Conservation (phyloP, 1,284 basidiomycete genomes). For the Cutaneotrichosporon sp. region DNA sequence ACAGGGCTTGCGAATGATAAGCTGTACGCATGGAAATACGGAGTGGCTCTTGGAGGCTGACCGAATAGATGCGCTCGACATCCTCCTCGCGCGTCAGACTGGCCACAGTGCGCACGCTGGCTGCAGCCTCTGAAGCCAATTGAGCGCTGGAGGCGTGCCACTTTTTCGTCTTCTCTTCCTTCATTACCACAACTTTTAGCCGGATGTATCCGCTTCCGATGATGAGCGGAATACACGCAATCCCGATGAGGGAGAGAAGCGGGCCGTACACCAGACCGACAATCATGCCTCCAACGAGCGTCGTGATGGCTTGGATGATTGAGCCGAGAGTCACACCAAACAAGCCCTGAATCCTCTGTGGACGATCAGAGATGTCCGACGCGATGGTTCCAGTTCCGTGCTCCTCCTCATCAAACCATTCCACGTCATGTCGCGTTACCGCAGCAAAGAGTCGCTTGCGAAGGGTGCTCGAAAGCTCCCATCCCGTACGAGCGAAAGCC, state of each 20-base stretch:
- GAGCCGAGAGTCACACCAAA: constrained; percentile 81
- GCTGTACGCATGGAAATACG: constrained; percentile 59
- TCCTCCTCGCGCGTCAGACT: constrained; percentile 77
- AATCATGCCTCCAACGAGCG: constrained; percentile 68
- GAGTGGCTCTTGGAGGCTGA: constrained; percentile 68
- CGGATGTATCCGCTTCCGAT: constrained; percentile 85
- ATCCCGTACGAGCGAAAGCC: constrained; percentile 63
- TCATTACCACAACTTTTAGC: constrained; percentile 61
- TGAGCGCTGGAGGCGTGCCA: constrained; percentile 80
- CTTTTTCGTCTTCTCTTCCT: constrained; percentile 81
- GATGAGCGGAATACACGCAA: constrained; percentile 77
- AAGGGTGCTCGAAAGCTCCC: constrained; percentile 62
- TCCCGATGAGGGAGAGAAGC: constrained; percentile 33
- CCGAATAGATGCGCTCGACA: constrained; percentile 65
- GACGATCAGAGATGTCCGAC: constrained; percentile 73
- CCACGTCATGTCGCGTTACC: constrained; percentile 77
- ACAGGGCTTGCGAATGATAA: constrained; percentile 69
- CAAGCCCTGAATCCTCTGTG: constrained; percentile 85
- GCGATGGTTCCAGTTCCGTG: constrained; percentile 76
- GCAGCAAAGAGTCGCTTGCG: constrained; percentile 66
- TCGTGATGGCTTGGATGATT: constrained; percentile 75
- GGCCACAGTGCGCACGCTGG: constrained; percentile 86
- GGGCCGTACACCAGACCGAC: constrained; percentile 68
- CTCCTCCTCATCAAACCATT: constrained; percentile 80
- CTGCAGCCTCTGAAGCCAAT: constrained; percentile 80